Conservation (phyloP, 805 yeast species). For the Starmerella bombi region DNA sequence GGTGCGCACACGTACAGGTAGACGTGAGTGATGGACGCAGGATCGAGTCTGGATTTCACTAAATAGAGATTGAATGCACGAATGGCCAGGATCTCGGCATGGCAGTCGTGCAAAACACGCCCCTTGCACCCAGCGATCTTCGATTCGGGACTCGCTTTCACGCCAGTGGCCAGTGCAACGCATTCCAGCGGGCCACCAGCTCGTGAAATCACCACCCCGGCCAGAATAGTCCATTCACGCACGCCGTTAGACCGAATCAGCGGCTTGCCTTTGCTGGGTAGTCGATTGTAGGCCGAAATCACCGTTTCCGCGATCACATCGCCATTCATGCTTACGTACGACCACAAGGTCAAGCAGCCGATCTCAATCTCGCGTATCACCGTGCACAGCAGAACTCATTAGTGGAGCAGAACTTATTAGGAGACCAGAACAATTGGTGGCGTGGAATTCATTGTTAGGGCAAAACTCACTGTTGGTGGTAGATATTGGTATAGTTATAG, state of each 20-base stretch:
- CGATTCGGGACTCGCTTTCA: conserved; percentile 56
- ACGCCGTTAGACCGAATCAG: conserved; percentile 45
- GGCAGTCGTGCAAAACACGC: conserved; percentile 65
- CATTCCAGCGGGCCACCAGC: conserved; percentile 22
- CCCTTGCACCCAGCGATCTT: conserved; percentile 40
- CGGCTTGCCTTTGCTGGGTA: conserved; percentile 44
- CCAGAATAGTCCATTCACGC: conserved; percentile 72
- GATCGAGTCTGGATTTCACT: conserved; percentile 22
- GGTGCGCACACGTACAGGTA: conserved; percentile 17
- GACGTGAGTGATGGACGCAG: conserved; percentile 10
- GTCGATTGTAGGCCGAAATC: conserved; percentile 16
- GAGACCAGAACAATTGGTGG: no score
- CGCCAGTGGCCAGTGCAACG: conserved; percentile 62
- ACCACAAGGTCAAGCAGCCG: no score
- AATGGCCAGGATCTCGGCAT: conserved; percentile 71
- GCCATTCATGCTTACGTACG: conserved; percentile 1
- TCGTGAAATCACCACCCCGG: conserved; percentile 50
- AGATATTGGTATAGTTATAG: no score
- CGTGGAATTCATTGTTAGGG: no score
- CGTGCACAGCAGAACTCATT: no score
- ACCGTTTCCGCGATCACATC: conserved; percentile 22
- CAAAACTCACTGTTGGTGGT: no score
- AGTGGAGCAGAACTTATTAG: no score
- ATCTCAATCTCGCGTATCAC: no score
- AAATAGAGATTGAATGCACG: conserved; percentile 55